Conservation (phyloP, 1,284 basidiomycete species). For the Taiwanofungus camphoratus region DNA sequence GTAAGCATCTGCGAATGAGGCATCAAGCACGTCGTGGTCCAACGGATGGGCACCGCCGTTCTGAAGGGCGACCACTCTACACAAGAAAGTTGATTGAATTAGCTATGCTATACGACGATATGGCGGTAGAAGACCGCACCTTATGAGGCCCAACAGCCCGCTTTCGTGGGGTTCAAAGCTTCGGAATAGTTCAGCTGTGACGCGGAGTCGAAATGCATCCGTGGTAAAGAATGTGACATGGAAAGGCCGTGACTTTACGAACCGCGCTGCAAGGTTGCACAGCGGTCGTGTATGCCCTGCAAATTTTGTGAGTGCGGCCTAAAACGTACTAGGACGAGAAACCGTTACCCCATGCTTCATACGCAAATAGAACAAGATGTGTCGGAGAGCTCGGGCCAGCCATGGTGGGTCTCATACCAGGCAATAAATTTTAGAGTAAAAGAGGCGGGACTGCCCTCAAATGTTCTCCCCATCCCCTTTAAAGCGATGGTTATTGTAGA, state of each 20-base stretch:
- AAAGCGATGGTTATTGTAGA: too few species aligned
- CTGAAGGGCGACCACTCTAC: conserved; percentile 3
- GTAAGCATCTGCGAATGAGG: conserved; percentile 3
- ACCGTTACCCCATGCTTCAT: conserved; percentile 1
- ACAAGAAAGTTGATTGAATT: too few species aligned
- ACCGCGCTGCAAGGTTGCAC: not conserved
- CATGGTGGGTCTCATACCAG: too few species aligned
- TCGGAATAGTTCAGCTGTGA: not conserved
- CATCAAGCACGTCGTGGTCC: conserved; percentile 1
- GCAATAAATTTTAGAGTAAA: too few species aligned
- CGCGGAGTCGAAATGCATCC: not conserved
- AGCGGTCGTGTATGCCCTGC: not conserved
- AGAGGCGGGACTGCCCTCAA: too few species aligned
- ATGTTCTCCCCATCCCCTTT: too few species aligned
- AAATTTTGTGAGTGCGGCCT: not conserved
- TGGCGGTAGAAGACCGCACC: not conserved
- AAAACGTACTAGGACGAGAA: not conserved
- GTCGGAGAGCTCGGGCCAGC: too few species aligned
- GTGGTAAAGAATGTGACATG: conserved; percentile 2
- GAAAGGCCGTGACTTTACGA: not conserved
- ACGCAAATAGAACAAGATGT: not conserved
- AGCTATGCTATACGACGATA: not conserved
- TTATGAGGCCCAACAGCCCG: not conserved
- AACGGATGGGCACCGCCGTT: not conserved
- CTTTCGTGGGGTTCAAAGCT: not conserved